A percentile compares a stretch with the other conserved stretches of the same genome.
These are phyloP conservation scores for Boletus rubroflammeus DNA, from an alignment of 768 basidiomycete genomes.

Conservation along the genomic window DNA sequence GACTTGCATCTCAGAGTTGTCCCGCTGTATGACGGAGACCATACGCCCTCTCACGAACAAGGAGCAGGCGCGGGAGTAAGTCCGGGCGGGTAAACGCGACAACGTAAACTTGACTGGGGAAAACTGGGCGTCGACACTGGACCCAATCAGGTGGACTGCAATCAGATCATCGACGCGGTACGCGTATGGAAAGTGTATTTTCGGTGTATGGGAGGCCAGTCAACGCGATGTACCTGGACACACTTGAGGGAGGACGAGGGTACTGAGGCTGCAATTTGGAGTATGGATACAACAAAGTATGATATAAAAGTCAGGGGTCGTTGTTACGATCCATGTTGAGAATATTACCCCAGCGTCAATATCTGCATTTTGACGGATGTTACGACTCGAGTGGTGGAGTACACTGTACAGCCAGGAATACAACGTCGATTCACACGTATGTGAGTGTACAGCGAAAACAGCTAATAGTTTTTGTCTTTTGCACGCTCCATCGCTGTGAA, in stretches of 20 bases:
- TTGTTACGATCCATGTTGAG: neutral
- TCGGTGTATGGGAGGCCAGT: too few species aligned
- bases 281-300: too few species aligned
- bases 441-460: neutral
- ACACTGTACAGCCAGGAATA: neutral
- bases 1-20: neutral
- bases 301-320: neutral
- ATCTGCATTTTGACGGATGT: neutral
- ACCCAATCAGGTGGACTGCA: too few species aligned
- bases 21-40: neutral
- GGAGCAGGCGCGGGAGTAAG: neutral
- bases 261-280: neutral
- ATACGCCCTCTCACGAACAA: neutral
- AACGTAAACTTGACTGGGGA: neutral
- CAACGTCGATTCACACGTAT: neutral
- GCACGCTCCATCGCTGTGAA: slow-evolving; percentile 32
- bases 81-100: neutral
- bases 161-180: too few species aligned
- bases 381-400: neutral
- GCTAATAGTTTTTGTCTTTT: slow-evolving; percentile 27
- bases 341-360: neutral
- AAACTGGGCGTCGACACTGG: neutral
- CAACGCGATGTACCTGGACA: neutral
- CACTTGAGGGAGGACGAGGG: neutral
- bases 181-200: too few species aligned